Conservation (phyloP, 805 yeast species). For the Starmerella geochares region DNA sequence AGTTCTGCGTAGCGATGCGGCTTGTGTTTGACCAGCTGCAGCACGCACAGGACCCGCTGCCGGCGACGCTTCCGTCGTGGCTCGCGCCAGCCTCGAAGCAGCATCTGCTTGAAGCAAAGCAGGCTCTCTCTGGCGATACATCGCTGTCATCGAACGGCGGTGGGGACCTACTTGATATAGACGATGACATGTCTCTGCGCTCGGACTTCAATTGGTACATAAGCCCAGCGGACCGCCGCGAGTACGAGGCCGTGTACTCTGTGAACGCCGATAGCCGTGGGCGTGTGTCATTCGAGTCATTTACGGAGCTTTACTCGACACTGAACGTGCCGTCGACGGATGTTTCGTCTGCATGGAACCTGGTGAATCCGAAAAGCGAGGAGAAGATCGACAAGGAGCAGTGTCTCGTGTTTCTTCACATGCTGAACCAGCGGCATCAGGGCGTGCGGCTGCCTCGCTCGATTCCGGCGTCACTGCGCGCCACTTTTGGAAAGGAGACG, state of each 20-base stretch:
- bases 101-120: constrained; percentile 74
- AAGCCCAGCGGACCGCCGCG: constrained; percentile 70
- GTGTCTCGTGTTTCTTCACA: constrained; percentile 76
- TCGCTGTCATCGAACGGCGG: constrained; percentile 16
- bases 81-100: constrained; percentile 81
- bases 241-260: constrained; percentile 69
- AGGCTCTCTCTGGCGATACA: constrained; percentile 36
- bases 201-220: constrained; percentile 92
- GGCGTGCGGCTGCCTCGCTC: constrained; percentile 79
- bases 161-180: constrained; percentile 35
- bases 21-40: constrained; percentile 84
- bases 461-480: constrained; percentile 88
- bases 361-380: constrained; percentile 81
- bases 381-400: constrained; percentile 92
- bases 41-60: constrained; percentile 52
- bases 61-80: constrained; percentile 77
- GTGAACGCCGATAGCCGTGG: constrained; percentile 71
- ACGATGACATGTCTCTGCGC: constrained; percentile 53
- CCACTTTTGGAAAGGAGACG: constrained; percentile 77
- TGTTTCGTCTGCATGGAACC: constrained; percentile 82
- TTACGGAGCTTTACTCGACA: constrained; percentile 57
- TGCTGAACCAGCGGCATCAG: constrained; percentile 77
- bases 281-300: constrained; percentile 61
- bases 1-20: constrained; percentile 95
- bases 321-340: constrained; percentile 73